Evolutionary conservation across 2,329 filamentous ascomycete species (phyloP).

Genomic region (Dothideomycetes sp.): DNA sequence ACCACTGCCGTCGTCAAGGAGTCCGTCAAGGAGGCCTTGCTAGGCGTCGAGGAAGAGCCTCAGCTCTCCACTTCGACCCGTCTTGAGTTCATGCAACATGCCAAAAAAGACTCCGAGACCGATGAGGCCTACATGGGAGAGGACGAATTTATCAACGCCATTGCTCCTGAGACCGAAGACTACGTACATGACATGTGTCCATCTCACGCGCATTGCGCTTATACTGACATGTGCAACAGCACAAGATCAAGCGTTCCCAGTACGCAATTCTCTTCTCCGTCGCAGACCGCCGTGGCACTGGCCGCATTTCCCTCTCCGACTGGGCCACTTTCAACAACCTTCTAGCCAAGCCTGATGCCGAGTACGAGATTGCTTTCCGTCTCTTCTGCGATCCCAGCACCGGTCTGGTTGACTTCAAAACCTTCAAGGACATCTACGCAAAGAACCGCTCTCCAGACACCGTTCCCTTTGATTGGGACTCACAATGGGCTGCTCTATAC

Average conservation of each 20-base stretch:
- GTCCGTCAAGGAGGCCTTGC: conserved; percentile 49
- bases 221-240: conserved; percentile 43
- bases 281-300: conserved; percentile 67
- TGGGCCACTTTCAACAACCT: conserved; percentile 94
- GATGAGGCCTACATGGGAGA: conserved; percentile 74
- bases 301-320: conserved; percentile 69
- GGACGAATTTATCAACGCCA: conserved; percentile 82
- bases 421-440: conserved; percentile 78
- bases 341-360: conserved; percentile 85
- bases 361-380: conserved; percentile 97
- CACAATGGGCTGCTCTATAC: conserved; percentile 92
- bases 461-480: conserved; percentile 94
- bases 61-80: conserved; percentile 67
- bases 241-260: conserved; percentile 95
- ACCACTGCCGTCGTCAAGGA: conserved; percentile 57
- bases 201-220: background rate
- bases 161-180: conserved; percentile 79
- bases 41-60: conserved; percentile 49
- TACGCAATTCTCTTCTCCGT: conserved; percentile 89
- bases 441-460: conserved; percentile 75
- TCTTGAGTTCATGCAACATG: conserved; percentile 66
- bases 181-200: conserved; percentile 56
- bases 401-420: conserved; percentile 80
- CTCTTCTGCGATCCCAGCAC: conserved; percentile 82
- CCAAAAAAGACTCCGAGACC: conserved; percentile 62